phyloP scores from a whole-genome alignment of 768 basidiomycete species.

The Mycena rebaudengoi region DNA sequence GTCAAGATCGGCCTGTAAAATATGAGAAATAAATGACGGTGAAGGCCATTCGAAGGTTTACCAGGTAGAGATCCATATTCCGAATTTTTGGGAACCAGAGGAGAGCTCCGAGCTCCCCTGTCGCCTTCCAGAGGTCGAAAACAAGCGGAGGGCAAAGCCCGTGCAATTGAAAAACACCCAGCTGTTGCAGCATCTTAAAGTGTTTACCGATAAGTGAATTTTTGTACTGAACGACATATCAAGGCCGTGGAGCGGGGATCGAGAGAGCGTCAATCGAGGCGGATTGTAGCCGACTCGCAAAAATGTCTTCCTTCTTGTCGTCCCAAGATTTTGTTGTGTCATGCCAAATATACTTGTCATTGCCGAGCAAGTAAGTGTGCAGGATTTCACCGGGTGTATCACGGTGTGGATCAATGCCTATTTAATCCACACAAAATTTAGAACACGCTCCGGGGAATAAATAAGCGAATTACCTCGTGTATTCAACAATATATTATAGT shows the following conservation, averaged over 20 bases:
- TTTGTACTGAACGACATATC: conserved; percentile 43
- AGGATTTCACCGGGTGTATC: neutral
- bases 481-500: neutral
- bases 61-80: conserved; percentile 36
- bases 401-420: neutral
- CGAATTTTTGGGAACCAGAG: conserved; percentile 42
- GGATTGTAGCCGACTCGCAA: conserved; percentile 35
- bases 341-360: conserved; percentile 43
- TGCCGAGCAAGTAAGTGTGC: conserved; percentile 35
- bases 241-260: conserved; percentile 32
- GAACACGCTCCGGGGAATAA: no score
- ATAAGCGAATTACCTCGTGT: neutral
- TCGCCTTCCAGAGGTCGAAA: conserved; percentile 40
- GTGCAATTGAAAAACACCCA: conserved; percentile 38
- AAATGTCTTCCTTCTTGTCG: conserved; percentile 30
- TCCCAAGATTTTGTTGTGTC: conserved; percentile 31
- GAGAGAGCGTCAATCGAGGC: conserved; percentile 36
- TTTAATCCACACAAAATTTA: no score
- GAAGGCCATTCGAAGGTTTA: conserved; percentile 13
- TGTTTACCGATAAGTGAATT: conserved; percentile 46
- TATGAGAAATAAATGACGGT: no score
- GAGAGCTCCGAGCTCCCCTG: conserved; percentile 38
- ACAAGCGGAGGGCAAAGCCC: conserved; percentile 22
- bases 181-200: conserved; percentile 43
- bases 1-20: conserved; percentile 18